phyloP scores from a whole-genome alignment of 768 basidiomycete species.

The Tylopilus cervinicoccineus region DNA sequence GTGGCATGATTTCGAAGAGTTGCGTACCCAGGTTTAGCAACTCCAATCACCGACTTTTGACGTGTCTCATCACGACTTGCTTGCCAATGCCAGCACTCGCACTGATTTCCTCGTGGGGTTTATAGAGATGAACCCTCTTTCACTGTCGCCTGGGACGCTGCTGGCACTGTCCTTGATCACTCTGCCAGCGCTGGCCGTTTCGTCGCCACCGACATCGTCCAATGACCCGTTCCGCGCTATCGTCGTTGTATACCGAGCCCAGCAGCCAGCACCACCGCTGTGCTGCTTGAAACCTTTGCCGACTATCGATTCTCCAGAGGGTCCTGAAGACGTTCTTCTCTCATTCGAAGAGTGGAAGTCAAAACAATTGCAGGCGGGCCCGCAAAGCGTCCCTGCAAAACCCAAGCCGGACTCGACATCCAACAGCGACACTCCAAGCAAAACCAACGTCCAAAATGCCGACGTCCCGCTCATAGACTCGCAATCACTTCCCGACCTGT shows the following conservation, averaged over 20 bases:
- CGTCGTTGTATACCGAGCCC: slow-evolving; percentile 40
- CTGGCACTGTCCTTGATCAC: slow-evolving; percentile 33
- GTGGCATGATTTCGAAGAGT: no score
- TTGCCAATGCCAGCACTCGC: slow-evolving; percentile 8
- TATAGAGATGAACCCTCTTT: slow-evolving; percentile 5
- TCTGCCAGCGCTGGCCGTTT: slow-evolving; percentile 32
- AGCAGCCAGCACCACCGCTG: slow-evolving; percentile 50
- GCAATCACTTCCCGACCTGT: slow-evolving; percentile 12
- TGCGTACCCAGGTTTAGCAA: not conserved
- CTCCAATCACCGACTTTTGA: not conserved
- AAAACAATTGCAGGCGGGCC: slow-evolving; percentile 48
- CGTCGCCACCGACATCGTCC: slow-evolving; percentile 32
- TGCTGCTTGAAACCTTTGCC: slow-evolving; percentile 62
- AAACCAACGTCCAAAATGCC: not conserved
- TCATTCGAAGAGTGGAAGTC: slow-evolving; percentile 91
- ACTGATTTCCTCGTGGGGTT: not conserved
- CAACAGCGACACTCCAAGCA: slow-evolving; percentile 2
- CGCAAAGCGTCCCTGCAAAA: slow-evolving; percentile 23
- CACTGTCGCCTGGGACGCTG: slow-evolving; percentile 15
- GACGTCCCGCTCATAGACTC: slow-evolving; percentile 6
- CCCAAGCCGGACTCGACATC: slow-evolving; percentile 4
- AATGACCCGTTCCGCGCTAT: slow-evolving; percentile 65
- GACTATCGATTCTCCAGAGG: slow-evolving; percentile 36
- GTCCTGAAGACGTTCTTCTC: slow-evolving; percentile 58
- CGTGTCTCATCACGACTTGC: slow-evolving; percentile 7